These are phyloP conservation scores for Kodamaea kaohsiungensis DNA, from an alignment of 805 yeast genomes.

Conservation along the genomic window DNA sequence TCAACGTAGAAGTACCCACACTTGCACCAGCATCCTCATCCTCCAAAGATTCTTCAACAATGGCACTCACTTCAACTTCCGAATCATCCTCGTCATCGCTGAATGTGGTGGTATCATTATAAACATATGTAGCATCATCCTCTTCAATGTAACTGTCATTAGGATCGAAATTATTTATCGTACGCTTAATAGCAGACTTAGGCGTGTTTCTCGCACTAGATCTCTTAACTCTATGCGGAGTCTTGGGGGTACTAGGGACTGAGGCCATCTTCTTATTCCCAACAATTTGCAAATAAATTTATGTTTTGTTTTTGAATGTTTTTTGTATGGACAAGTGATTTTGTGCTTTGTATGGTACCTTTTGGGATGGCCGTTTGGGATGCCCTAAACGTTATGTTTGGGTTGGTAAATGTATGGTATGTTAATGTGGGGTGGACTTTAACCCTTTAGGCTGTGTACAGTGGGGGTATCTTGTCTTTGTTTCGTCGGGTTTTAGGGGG, in stretches of 20 bases:
- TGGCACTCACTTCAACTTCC: constrained; percentile 9
- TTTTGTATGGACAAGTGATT: constrained; percentile 7
- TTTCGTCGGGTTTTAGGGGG: too few relatives aligned
- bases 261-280: constrained; percentile 8
- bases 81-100: constrained; percentile 19
- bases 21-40: constrained; percentile 4
- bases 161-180: constrained; percentile 21
- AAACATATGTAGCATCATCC: constrained; percentile 39
- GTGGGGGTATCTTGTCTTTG: too few relatives aligned
- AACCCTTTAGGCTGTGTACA: too few relatives aligned
- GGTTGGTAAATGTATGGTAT: too few relatives aligned
- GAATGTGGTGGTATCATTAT: constrained; percentile 21
- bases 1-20: too few relatives aligned
- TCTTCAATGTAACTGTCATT: constrained; percentile 38
- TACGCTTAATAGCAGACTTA: constrained; percentile 14
- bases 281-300: constrained; percentile 1
- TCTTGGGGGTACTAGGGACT: constrained; percentile 15
- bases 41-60: constrained; percentile 17
- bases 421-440: too few relatives aligned
- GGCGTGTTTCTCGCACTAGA: constrained; percentile 11
- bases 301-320: not conserved
- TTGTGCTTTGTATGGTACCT: not conserved
- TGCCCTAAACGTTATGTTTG: not conserved
- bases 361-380: not conserved
- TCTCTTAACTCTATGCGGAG: constrained; percentile 10